Conservation (phyloP, 768 basidiomycete species). For the Trametes villosa region DNA sequence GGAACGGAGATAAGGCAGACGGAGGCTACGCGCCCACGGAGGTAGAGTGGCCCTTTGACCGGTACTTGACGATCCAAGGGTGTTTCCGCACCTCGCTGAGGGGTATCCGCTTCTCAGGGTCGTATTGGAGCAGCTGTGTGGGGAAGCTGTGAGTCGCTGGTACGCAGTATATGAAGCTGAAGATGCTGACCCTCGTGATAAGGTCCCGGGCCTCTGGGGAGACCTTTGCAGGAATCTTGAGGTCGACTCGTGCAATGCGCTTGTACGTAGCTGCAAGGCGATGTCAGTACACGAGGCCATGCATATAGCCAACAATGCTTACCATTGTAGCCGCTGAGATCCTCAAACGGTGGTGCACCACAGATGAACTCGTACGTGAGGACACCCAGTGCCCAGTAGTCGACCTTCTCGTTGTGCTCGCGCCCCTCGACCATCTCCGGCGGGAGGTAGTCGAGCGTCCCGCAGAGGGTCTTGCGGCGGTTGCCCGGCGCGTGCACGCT, state of each 20-base stretch:
- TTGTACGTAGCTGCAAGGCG: conserved; percentile 76
- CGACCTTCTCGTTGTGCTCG: conserved; percentile 89
- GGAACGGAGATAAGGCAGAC: not conserved
- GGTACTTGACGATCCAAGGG: conserved; percentile 83
- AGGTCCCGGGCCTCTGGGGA: conserved; percentile 50
- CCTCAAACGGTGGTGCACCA: conserved; percentile 87
- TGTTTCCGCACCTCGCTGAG: conserved; percentile 76
- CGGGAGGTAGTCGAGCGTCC: conserved; percentile 94
- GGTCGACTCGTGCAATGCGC: conserved; percentile 87
- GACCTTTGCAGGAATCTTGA: conserved; percentile 48
- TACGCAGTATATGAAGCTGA: not conserved
- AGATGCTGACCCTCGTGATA: conserved; percentile 43
- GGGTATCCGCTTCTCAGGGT: conserved; percentile 76
- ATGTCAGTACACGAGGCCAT: conserved; percentile 17
- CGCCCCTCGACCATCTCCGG: conserved; percentile 98
- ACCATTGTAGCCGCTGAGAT: conserved; percentile 78
- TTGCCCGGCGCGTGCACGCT: conserved; percentile 95
- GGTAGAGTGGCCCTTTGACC: conserved; percentile 49
- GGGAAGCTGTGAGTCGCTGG: not conserved
- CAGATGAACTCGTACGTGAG: conserved; percentile 93
- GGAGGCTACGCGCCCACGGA: conserved; percentile 7
- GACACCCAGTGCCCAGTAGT: conserved; percentile 97
- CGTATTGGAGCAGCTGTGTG: conserved; percentile 78
- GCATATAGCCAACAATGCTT: conserved; percentile 30
- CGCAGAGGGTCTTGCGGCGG: conserved; percentile 88